A percentile compares a stretch with the other conserved stretches of the same genome.
These are phyloP conservation scores for Colletotrichum chrysophilum DNA, from an alignment of 2,329 filamentous ascomycete genomes.

Conservation along the genomic window DNA sequence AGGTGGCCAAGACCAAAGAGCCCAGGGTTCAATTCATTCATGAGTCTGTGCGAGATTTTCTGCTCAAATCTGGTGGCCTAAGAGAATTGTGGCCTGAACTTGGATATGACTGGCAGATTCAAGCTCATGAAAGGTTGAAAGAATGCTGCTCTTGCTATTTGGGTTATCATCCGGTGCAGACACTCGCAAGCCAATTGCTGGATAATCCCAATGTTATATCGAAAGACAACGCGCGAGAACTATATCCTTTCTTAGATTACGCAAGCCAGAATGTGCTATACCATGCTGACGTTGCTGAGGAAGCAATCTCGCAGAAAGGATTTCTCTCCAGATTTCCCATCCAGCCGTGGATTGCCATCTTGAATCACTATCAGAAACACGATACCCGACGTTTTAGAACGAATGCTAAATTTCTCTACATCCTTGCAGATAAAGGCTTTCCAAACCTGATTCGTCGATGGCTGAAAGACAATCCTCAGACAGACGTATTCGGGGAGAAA, in stretches of 20 bases:
- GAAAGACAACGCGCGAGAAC: not conserved
- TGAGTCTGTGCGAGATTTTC: slow-evolving; percentile 53
- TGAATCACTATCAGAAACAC: slow-evolving; percentile 33
- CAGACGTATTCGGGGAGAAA: slow-evolving; percentile 25
- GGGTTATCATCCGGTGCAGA: not conserved
- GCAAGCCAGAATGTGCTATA: slow-evolving; percentile 41
- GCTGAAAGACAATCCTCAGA: slow-evolving; percentile 11
- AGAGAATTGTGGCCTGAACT: slow-evolving; percentile 34
- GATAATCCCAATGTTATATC: not conserved
- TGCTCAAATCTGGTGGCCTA: slow-evolving; percentile 40
- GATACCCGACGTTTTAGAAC: too few relatives aligned
- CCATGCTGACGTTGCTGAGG: slow-evolving; percentile 44
- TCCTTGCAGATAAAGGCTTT: slow-evolving; percentile 34
- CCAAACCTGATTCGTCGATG: slow-evolving; percentile 32
- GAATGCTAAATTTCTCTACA: slow-evolving; percentile 30
- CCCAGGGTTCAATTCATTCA: slow-evolving; percentile 58
- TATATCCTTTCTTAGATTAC: slow-evolving; percentile 50
- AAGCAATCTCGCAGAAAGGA: slow-evolving; percentile 24
- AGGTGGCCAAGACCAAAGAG: slow-evolving; percentile 36
- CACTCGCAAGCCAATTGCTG: not conserved
- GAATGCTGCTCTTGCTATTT: slow-evolving; percentile 48
- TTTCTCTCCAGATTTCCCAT: slow-evolving; percentile 36
- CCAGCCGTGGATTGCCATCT: slow-evolving; percentile 30
- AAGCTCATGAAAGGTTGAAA: slow-evolving; percentile 49
- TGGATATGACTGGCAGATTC: slow-evolving; percentile 31